Evolutionary conservation across 805 yeast genomes (phyloP).

Genomic region (Komagataella mondaviorum): DNA sequence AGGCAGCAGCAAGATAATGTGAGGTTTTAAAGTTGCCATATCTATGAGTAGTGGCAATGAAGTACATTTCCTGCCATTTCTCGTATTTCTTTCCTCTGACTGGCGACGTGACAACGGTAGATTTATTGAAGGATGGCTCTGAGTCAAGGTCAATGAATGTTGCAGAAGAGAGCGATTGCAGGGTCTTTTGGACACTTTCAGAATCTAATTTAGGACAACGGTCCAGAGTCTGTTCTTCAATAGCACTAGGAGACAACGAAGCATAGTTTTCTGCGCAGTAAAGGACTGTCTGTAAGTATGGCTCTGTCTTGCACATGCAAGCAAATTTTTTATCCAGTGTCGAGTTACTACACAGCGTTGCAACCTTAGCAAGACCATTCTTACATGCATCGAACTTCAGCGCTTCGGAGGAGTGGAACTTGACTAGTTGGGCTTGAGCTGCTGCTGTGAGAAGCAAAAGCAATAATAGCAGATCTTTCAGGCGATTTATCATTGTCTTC

Average conservation of each 20-base stretch:
- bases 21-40: neutral
- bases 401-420: neutral
- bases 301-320: neutral
- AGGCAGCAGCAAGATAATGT: neutral
- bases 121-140: neutral
- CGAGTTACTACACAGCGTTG: neutral
- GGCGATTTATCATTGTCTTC: neutral
- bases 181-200: neutral
- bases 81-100: neutral
- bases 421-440: neutral
- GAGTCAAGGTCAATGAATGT: neutral
- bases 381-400: neutral
- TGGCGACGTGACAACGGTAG: neutral
- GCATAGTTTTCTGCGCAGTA: neutral
- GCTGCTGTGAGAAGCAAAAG: neutral
- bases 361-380: neutral
- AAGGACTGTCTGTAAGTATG: neutral
- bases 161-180: neutral
- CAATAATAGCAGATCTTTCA: neutral
- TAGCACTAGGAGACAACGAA: neutral
- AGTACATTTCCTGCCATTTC: neutral
- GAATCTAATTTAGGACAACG: neutral
- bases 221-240: neutral
- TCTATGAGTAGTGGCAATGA: neutral
- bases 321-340: neutral